Percentiles rank a stretch among this genome's conserved stretches.
Evolutionary conservation across 2,329 filamentous ascomycete species (phyloP).

Genomic region (Exophiala xenobiotica): DNA sequence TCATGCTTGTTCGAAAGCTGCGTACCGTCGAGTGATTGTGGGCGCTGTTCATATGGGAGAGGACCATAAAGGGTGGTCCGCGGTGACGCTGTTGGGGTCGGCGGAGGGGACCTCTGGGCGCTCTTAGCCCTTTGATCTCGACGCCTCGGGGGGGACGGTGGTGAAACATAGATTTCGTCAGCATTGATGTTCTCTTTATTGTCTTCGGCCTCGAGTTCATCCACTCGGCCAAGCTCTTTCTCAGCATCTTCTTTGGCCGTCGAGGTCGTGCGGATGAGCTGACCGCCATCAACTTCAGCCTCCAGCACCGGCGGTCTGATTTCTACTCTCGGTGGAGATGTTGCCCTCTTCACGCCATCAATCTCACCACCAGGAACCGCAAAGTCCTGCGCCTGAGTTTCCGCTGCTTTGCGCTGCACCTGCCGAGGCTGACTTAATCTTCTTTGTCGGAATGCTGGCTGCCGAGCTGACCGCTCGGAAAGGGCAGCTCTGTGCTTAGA

Average conservation of each 20-base stretch:
- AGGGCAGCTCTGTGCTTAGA: neutral
- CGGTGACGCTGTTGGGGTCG: neutral
- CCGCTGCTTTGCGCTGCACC: neutral
- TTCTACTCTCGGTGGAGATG: neutral
- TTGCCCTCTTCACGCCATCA: neutral
- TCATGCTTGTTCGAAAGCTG: neutral
- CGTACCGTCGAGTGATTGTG: neutral
- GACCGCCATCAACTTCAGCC: neutral
- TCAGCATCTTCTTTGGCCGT: neutral
- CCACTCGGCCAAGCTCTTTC: neutral
- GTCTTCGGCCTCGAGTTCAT: neutral
- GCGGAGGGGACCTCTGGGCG: neutral
- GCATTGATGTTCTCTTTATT: neutral
- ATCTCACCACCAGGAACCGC: neutral
- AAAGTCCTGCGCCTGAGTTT: neutral
- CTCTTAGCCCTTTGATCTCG: neutral
- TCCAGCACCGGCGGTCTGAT: neutral
- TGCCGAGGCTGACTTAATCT: neutral
- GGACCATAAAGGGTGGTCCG: neutral
- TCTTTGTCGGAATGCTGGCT: neutral
- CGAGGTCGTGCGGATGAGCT: neutral
- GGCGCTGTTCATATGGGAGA: neutral
- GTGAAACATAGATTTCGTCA: neutral
- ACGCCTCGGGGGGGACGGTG: neutral
- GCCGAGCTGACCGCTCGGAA: neutral